A percentile compares a stretch with the other conserved stretches of the same genome.
Conservation (phyloP, 768 basidiomycete genomes). For the Infundibulicybe gibba region DNA sequence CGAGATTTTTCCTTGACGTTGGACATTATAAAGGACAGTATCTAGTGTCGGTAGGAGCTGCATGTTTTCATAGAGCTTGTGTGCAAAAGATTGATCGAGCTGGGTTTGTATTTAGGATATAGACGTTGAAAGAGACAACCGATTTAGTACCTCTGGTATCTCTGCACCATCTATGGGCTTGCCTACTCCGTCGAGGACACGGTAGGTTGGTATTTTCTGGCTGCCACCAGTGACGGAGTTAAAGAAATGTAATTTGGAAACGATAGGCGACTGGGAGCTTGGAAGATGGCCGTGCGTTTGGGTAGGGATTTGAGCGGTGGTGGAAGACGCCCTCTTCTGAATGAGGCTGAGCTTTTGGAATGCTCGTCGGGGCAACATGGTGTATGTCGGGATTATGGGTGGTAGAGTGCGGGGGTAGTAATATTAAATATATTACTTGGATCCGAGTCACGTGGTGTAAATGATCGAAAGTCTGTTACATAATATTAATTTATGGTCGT, state of each 20-base stretch:
- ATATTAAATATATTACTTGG: conserved; percentile 5
- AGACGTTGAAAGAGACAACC: neutral
- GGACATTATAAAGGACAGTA: conserved; percentile 86
- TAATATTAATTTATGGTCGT: neutral
- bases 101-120: conserved; percentile 17
- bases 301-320: too few relatives aligned
- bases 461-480: conserved; percentile 5
- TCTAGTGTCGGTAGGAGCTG: conserved; percentile 79
- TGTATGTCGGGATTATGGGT: conserved; percentile 21
- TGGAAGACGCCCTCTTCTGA: conserved; percentile 12
- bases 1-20: conserved; percentile 90
- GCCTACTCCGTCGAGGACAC: conserved; percentile 81
- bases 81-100: conserved; percentile 69
- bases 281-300: conserved; percentile 26
- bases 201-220: conserved; percentile 77
- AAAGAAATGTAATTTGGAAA: conserved; percentile 71
- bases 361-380: conserved; percentile 14
- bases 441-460: conserved; percentile 16
- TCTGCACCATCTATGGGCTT: conserved; percentile 68
- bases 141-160: conserved; percentile 59
- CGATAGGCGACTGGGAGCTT: conserved; percentile 56
- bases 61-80: conserved; percentile 77
- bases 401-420: neutral
- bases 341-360: conserved; percentile 9
- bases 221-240: conserved; percentile 65